Evolutionary conservation across 179 eudicot species (phyloP).

Genomic region (Kewa caespitosa): DNA sequence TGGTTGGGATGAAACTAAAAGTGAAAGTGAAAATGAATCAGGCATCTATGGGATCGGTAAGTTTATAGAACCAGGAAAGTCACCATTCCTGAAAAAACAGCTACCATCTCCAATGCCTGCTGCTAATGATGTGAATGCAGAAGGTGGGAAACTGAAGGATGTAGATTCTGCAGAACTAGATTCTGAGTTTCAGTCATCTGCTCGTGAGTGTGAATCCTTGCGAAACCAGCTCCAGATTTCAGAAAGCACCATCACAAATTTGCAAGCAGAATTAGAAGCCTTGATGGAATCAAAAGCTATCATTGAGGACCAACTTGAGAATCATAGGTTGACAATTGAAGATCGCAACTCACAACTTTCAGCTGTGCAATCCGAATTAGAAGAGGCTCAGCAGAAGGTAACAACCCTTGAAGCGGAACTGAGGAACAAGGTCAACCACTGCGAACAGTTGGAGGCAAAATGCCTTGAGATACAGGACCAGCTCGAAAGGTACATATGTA

Average conservation of each 20-base stretch:
- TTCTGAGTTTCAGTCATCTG: conserved; percentile 32
- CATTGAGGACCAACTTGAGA: conserved; percentile 39
- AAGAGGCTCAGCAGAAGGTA: conserved; percentile 38
- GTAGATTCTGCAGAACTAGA: conserved; percentile 33
- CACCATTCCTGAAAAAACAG: conserved; percentile 26
- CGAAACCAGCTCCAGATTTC: conserved; percentile 33
- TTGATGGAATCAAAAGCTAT: conserved; percentile 35
- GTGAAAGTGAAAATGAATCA: conserved; percentile 46
- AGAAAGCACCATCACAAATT: conserved; percentile 34
- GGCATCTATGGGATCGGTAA: conserved; percentile 29
- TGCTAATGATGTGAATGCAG: conserved; percentile 29
- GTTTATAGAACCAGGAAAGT: conserved; percentile 24
- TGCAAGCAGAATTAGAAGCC: conserved; percentile 40
- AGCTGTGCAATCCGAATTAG: conserved; percentile 35
- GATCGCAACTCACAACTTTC: conserved; percentile 51
- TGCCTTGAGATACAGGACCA: conserved; percentile 44
- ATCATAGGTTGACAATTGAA: conserved; percentile 37
- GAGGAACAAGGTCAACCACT: conserved; percentile 29
- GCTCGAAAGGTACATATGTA: conserved; percentile 53
- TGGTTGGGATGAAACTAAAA: conserved; percentile 60
- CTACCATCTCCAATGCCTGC: conserved; percentile 25
- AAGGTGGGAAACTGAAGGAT: conserved; percentile 26
- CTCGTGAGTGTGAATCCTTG: conserved; percentile 31
- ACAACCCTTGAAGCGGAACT: conserved; percentile 37
- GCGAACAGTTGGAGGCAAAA: conserved; percentile 50